phyloP scores from a whole-genome alignment of 257 asterid species.

The Petunia secreta region DNA sequence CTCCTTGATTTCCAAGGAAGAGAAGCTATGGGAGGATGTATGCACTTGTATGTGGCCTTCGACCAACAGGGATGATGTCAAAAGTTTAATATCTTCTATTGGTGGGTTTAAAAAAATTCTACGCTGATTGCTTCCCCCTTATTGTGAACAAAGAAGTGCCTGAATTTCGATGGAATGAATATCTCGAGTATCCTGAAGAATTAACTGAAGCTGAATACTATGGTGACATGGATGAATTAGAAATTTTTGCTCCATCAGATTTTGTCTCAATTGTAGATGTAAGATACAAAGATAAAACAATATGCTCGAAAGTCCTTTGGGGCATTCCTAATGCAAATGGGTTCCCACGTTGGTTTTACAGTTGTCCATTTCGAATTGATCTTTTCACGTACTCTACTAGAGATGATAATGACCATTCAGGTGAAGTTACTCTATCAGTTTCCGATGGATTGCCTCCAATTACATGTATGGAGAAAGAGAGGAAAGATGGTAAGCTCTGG shows the following conservation, averaged over 20 bases:
- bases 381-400: conserved; percentile 56
- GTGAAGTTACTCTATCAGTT: conserved; percentile 52
- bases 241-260: conserved; percentile 66
- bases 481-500: conserved; percentile 91
- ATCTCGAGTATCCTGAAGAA: conserved; percentile 68
- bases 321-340: conserved; percentile 76
- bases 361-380: conserved; percentile 80
- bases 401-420: conserved; percentile 47
- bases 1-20: conserved; percentile 81
- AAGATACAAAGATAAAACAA: conserved; percentile 60
- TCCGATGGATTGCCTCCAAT: conserved; percentile 69
- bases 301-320: conserved; percentile 82
- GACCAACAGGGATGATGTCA: conserved; percentile 67
- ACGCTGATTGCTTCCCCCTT: conserved; percentile 88
- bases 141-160: conserved; percentile 84
- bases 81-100: conserved; percentile 58
- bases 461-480: conserved; percentile 65
- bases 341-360: conserved; percentile 70
- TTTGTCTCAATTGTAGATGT: conserved; percentile 84
- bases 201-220: conserved; percentile 83
- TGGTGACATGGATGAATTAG: conserved; percentile 66
- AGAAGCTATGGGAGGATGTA: conserved; percentile 76
- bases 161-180: conserved; percentile 54
- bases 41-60: conserved; percentile 90
- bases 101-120: conserved; percentile 89